These are phyloP conservation scores for Cystofilobasidium bisporidii DNA, from an alignment of 768 basidiomycete genomes.

Conservation along the genomic window DNA sequence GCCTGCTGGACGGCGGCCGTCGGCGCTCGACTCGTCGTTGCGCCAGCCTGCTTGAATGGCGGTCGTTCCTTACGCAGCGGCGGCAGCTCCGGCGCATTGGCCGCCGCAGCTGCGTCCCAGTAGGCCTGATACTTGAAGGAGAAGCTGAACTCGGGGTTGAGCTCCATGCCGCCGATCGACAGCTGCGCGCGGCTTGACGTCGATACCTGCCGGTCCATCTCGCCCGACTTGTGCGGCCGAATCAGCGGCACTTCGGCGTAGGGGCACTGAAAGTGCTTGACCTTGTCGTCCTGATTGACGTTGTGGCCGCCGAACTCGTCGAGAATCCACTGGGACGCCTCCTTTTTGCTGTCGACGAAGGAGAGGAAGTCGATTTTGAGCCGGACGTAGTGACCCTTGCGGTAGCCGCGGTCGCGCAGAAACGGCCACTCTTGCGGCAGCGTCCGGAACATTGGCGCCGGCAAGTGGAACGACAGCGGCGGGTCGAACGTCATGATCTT, in stretches of 20 bases:
- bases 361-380: conserved; percentile 12
- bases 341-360: neutral
- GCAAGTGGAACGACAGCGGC: neutral
- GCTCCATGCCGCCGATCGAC: neutral
- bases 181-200: neutral
- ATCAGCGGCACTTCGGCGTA: neutral
- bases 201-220: neutral
- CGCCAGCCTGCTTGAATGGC: neutral
- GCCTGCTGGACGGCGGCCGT: neutral
- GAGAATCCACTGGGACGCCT: conserved; percentile 10
- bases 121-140: neutral
- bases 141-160: neutral
- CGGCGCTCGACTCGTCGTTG: neutral
- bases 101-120: neutral
- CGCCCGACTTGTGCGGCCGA: neutral
- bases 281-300: neutral
- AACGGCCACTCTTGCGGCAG: neutral
- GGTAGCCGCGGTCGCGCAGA: neutral
- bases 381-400: neutral
- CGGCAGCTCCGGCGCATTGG: neutral
- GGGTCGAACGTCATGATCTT: neutral
- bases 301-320: conserved; percentile 5
- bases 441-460: neutral
- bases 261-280: neutral
- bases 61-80: neutral